These are phyloP conservation scores for Pistacia integerrima DNA, from an alignment of 345 rosid species.

Conservation along the genomic window DNA sequence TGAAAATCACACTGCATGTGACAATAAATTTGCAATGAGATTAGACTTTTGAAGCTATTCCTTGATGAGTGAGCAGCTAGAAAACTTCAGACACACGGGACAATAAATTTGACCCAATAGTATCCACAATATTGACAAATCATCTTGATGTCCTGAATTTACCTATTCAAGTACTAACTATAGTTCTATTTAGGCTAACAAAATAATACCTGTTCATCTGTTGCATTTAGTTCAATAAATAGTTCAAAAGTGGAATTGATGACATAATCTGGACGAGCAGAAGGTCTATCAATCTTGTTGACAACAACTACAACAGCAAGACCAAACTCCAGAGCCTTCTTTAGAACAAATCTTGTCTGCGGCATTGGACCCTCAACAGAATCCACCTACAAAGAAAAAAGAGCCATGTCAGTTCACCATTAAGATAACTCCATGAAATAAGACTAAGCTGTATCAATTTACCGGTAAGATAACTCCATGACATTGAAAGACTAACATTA, in stretches of 20 bases:
- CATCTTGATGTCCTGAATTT: neutral
- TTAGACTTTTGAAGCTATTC: constrained; percentile 10
- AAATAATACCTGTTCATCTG: constrained; percentile 89
- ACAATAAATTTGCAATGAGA: constrained; percentile 10
- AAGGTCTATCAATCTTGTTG: constrained; percentile 93
- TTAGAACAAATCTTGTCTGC: constrained; percentile 91
- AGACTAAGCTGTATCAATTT: neutral
- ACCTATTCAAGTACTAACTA: neutral
- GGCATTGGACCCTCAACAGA: constrained; percentile 99
- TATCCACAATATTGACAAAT: constrained; percentile 2
- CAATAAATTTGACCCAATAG: neutral
- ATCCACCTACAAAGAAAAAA: constrained; percentile 63
- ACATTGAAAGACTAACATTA: neutral
- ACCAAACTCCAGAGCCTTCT: constrained; percentile 97
- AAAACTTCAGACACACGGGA: neutral
- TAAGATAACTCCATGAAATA: neutral
- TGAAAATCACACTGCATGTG: constrained; percentile 90
- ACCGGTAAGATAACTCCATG: neutral
- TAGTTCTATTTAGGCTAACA: neutral
- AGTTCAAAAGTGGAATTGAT: constrained; percentile 96
- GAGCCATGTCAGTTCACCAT: neutral
- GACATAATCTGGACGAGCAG: constrained; percentile 95
- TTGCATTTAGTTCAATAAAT: constrained; percentile 89
- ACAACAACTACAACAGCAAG: constrained; percentile 96
- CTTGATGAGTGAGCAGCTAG: constrained; percentile 1